phyloP scores from a whole-genome alignment of 345 rosid genomes.

The Rhodomyrtus tomentosa region DNA sequence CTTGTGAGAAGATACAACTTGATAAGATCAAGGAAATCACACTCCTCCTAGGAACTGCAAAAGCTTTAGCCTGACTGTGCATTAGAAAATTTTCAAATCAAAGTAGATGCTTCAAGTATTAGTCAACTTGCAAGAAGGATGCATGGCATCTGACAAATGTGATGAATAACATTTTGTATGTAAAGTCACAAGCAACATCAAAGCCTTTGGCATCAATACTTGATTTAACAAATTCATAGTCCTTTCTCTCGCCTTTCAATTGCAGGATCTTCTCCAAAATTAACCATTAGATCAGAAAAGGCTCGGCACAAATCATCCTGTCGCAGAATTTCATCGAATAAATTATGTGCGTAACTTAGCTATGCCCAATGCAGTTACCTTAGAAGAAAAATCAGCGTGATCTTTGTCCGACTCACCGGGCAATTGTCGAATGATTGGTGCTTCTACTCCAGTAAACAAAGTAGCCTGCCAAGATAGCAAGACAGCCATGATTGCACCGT shows the following conservation, averaged over 20 bases:
- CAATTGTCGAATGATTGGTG: constrained; percentile 68
- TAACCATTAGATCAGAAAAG: neutral
- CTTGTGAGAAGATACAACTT: constrained; percentile 29
- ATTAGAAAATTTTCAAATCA: constrained; percentile 8
- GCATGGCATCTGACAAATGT: neutral
- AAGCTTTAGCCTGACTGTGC: constrained; percentile 53
- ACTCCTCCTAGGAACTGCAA: constrained; percentile 74
- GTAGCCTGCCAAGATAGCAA: constrained; percentile 49
- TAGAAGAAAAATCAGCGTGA: constrained; percentile 71
- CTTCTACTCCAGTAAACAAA: constrained; percentile 84
- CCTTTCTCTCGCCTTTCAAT: constrained; percentile 87
- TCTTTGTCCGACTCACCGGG: constrained; percentile 86
- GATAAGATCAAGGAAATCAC: constrained; percentile 51
- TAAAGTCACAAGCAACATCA: constrained; percentile 84
- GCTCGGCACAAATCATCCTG: neutral
- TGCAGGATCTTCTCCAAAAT: constrained; percentile 44
- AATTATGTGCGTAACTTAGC: neutral
- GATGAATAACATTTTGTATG: neutral
- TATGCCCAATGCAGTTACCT: constrained; percentile 24
- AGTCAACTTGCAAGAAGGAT: neutral
- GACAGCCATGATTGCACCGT: neutral
- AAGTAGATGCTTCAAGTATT: neutral
- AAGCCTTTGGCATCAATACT: constrained; percentile 85
- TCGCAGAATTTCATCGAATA: neutral
- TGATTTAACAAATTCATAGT: constrained; percentile 84